Evolutionary conservation across 176 grass and related monocot species (phyloP).

Genomic region (Ensete glaucum): DNA sequence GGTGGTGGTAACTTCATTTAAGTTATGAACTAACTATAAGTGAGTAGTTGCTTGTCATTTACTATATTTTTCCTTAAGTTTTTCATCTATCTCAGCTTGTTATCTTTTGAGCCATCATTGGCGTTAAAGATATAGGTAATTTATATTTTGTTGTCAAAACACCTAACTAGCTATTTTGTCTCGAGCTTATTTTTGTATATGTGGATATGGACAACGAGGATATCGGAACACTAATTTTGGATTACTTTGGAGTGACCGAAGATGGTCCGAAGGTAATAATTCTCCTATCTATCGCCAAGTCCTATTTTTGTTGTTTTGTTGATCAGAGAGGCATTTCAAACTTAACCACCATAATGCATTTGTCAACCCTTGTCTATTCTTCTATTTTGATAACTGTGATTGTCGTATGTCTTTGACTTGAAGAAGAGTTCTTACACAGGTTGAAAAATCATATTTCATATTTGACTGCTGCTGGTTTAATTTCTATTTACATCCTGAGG

Average conservation of each 20-base stretch:
- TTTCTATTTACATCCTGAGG: too few relatives aligned
- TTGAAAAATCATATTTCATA: too few relatives aligned
- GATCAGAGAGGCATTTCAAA: background rate
- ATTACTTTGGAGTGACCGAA: conserved; percentile 80
- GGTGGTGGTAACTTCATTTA: too few relatives aligned
- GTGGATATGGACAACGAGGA: conserved; percentile 80
- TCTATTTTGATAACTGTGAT: too few relatives aligned
- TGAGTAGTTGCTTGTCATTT: too few relatives aligned
- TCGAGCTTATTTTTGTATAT: conserved; percentile 69
- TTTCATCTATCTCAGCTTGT: background rate
- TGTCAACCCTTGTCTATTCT: background rate
- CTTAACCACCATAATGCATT: background rate
- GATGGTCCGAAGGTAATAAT: conserved; percentile 47
- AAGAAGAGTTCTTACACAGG: too few relatives aligned
- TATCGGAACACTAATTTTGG: conserved; percentile 73
- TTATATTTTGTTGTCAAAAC: background rate
- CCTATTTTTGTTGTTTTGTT: background rate
- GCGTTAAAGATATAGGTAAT: too few relatives aligned
- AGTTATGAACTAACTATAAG: too few relatives aligned
- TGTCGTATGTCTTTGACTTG: background rate
- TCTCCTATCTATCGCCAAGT: background rate
- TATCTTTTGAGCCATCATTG: too few relatives aligned
- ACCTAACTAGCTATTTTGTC: background rate
- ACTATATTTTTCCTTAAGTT: too few relatives aligned
- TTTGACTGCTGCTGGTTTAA: too few relatives aligned